Base-by-base conservation (phyloP, 768 basidiomycete species). In the Lyophyllum shimeji region DNA sequence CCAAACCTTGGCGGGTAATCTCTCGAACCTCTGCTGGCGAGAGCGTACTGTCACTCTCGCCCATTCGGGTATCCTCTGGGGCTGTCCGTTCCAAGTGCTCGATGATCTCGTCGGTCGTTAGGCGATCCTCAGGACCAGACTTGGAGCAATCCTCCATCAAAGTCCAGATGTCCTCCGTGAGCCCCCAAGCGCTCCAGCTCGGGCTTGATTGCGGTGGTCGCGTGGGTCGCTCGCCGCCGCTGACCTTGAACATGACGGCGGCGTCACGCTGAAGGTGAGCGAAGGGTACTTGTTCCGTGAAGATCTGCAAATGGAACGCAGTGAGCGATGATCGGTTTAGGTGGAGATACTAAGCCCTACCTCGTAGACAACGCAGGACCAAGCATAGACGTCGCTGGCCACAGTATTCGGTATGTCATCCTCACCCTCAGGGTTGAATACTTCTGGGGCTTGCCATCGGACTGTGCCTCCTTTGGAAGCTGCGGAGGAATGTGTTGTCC, bases 371-470 rank as follows among this genome's bases (percentile, higher is more conserved):
- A 67, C 64, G 39, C 65, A 65, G 2, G 61, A 52, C 53, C 65
- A 69, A n/a, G 69, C 65, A 42, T 69, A 70, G n/a, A 70, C 50
- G 53, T 70, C 69, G 15, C 63, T 67, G 4, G 56, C 52, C n/a
- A 60, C 60, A 8, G 58, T 61, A 39, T 54, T 23, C 29, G 57
- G 15, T 5, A 18, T 23, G n/a, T 37, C 49, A 18, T 50, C 46
- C 23, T 42, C 20, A 18, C 25, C 23, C 11, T 46, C 48, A 1
- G 46, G 18, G 21, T 58, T 48, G 20, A 62, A 46, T 1, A 69
- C 37, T 45, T 70, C 69, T 1, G 69, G 69, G 1, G 69, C 69
- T 31, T 62, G 61, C 66, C 66, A 70, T 50, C 67, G 18, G 5
- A 59, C 40, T 12, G 67, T 62, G 7, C 67, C 64, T 46, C 57